A percentile compares a stretch with the other conserved stretches of the same genome.
Conservation (phyloP, 2,329 filamentous ascomycete genomes). For the Neofusicoccum laricinum region DNA sequence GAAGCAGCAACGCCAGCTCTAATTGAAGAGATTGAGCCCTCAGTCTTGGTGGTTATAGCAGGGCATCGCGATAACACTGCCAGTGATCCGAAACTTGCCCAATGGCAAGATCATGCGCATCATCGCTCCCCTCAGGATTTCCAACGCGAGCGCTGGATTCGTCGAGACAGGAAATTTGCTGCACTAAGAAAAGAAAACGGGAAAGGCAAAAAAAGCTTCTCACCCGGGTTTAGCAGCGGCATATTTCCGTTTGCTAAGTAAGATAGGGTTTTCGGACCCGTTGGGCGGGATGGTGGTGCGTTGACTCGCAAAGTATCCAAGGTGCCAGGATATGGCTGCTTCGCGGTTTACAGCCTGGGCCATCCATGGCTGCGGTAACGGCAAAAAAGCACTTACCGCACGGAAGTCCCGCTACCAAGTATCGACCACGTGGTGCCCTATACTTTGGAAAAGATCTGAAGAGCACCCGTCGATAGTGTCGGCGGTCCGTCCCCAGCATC, state of each 20-base stretch:
- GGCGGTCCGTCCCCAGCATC: not conserved
- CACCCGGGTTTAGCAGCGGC: not conserved
- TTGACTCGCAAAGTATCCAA: not conserved
- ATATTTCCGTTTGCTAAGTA: not conserved
- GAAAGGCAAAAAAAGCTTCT: not conserved
- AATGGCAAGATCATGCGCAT: not conserved
- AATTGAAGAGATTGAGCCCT: not conserved
- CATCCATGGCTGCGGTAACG: not conserved
- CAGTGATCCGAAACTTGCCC: not conserved
- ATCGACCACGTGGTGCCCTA: not conserved
- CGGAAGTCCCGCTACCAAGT: not conserved
- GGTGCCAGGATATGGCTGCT: not conserved
- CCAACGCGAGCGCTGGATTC: not conserved
- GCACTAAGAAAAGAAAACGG: not conserved
- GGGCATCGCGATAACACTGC: not conserved
- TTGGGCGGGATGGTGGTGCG: not conserved
- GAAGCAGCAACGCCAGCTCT: not conserved
- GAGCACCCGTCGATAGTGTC: not conserved
- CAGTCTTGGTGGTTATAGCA: not conserved
- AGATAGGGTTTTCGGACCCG: not conserved
- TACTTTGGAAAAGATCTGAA: not conserved
- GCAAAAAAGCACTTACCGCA: not conserved
- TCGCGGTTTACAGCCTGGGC: not conserved
- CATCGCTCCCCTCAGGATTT: not conserved
- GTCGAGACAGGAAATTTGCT: not conserved